Conservation (phyloP, 805 yeast genomes). For the Ogataea pini region DNA sequence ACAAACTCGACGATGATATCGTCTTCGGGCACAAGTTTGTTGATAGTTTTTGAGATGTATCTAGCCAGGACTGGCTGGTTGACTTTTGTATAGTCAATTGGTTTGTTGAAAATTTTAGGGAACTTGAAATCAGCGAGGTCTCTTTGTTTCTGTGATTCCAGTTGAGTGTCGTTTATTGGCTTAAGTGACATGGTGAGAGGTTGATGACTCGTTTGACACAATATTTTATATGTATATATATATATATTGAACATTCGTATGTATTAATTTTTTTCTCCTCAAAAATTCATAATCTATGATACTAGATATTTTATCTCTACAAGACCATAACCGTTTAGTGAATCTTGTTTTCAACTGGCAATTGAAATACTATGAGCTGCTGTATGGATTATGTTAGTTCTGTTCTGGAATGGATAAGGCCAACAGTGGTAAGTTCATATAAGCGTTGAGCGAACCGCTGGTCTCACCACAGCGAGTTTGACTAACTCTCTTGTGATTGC, state of each 20-base stretch:
- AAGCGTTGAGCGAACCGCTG: not conserved
- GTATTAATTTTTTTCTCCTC: not conserved
- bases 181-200: conserved; percentile 11
- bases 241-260: no score
- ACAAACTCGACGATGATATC: conserved; percentile 49
- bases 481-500: no score
- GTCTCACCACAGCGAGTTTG: no score
- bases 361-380: not conserved
- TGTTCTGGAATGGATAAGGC: conserved; percentile 14
- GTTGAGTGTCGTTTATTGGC: conserved; percentile 19
- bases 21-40: conserved; percentile 47
- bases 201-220: no score
- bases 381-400: conserved; percentile 10
- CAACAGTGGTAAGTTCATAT: conserved; percentile 21
- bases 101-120: conserved; percentile 38
- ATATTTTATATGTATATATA: no score
- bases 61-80: conserved; percentile 39
- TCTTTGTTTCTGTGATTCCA: conserved; percentile 13
- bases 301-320: no score
- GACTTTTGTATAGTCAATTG: conserved; percentile 42
- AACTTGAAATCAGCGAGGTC: conserved; percentile 28
- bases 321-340: no score
- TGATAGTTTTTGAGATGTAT: conserved; percentile 42
- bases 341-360: not conserved
- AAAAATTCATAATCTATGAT: no score